Evolutionary conservation across 371 early-diverging fungal species (phyloP), one percentile per base, ranked within the genome.

Genomic region (Homolaphlyctis polyrhiza): DNA sequence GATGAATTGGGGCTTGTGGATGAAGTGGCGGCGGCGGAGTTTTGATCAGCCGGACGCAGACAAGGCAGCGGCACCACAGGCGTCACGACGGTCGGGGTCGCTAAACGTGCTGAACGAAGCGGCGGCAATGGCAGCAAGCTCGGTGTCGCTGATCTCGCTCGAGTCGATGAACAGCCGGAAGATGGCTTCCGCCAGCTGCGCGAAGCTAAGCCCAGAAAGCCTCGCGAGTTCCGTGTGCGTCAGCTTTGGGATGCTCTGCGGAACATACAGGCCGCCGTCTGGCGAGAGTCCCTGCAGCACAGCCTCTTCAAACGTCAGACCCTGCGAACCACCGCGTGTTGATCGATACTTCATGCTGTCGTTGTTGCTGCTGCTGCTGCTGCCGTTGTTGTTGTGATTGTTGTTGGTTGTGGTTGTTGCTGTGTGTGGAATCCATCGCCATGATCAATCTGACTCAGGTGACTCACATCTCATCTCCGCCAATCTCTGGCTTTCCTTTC

Each of bases 241-340:
- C 39, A 27, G 32, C 32, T 51, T 51, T 48, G 60, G 97, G 59
- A 96, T 88, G 32, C 73, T 66, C 65, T 89, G 78, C 45, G 98
- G 98, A 64, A 96, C 91, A 78, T 90, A 96, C 48, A 97, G 87
- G 50, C 98, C 97, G 52, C 98, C 98, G 75, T 96, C 97, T 47
- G 92, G 86, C 0, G 94, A 89, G 32, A 96, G 87, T 36, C 98
- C 98, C 35, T 87, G 83, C 68, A 96, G 85, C 32, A 97, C 94
- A 32, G 93, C 93, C 65, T 90, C 87, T 77, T 95, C 95, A 66
- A 97, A 96, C 36, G 90, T 75, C 47, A 80, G 54, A 62, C 54
- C 58, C 52, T 66, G 33, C 77, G 75, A 51, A 80, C 86, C 78
- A 60, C 91, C 91, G 68, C 96, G 86, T 35, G 96, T 95, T 29